phyloP scores from a whole-genome alignment of 73 alveolate genomes.

The Symbiodinium pilosum region DNA sequence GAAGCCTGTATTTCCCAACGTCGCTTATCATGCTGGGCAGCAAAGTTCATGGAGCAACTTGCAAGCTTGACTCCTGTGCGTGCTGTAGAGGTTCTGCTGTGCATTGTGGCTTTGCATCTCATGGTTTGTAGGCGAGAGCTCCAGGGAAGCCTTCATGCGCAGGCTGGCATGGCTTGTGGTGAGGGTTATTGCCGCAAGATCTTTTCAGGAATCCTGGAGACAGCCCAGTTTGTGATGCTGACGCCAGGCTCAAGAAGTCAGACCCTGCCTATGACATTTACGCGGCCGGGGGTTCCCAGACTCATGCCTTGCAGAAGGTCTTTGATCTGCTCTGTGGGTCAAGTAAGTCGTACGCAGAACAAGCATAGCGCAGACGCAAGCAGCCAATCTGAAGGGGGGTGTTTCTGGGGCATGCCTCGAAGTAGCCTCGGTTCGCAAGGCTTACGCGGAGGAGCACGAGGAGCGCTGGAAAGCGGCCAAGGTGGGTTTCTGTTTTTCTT shows the following conservation, averaged over 20 bases:
- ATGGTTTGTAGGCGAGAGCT: constrained; percentile 26
- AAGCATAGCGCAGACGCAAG: too few species aligned
- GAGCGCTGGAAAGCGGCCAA: constrained; percentile 91
- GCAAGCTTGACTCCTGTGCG: not conserved
- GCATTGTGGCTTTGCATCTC: not conserved
- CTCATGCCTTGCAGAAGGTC: too few species aligned
- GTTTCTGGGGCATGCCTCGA: not conserved
- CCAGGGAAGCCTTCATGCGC: constrained; percentile 90
- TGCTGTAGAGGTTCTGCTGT: not conserved
- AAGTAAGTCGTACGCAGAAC: too few species aligned
- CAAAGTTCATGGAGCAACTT: not conserved
- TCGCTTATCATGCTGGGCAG: not conserved
- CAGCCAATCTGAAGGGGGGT: too few species aligned
- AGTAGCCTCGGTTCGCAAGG: not conserved
- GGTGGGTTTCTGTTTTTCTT: not conserved
- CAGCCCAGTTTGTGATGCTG: too few species aligned
- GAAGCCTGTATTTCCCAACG: too few species aligned
- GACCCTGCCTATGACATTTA: constrained; percentile 82
- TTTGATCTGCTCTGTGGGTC: too few species aligned
- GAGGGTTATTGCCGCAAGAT: too few species aligned
- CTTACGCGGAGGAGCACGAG: constrained; percentile 93
- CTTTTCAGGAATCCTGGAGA: too few species aligned
- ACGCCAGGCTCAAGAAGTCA: constrained; percentile 13
- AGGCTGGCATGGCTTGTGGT: not conserved
- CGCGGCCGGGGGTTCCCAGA: too few species aligned